Evolutionary conservation across 2,329 filamentous ascomycete species (phyloP), one percentile per base, ranked within the genome.

Genomic region (Gaeumannomyces sp.): DNA sequence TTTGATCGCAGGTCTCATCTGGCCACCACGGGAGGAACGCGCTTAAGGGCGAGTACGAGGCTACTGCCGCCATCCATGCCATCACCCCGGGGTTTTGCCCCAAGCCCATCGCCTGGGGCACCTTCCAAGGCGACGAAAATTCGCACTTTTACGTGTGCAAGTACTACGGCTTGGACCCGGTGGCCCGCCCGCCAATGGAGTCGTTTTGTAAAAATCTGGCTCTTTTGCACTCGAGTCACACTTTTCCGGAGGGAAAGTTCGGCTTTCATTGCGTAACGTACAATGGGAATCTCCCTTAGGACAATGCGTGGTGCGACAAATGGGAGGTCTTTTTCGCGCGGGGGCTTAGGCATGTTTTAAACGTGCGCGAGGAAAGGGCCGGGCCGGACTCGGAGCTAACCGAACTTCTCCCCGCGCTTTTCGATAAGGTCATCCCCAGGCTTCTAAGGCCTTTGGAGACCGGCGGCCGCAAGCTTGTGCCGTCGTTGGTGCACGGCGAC

Each of bases 351-450:
- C 60, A 64, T 14, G 61, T 68, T 27, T 22, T 70, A 76, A 75
- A 70, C 7, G 13, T 72, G 2, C 66, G 71, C 13, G 64, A 70
- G 27, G 66, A 71, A 29, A 28, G 68, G 3, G 68, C 66, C 8
- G 72, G 71, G 0, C 67, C 66, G 1, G 66, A 69, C 29, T 61
- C 66, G 1, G 70, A 77, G 70, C 62, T 78, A 2, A 69, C 78
- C 31, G 63, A 66, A 6, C 67, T 79, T 0, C 66, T 72, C 0
- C 66, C 70, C 6, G 64, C 64, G 4, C 65, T 79, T 6, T 76
- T 80, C n/a, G 72, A 75, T 4, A 77, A 72, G 35, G 77, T 81
- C 2, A 79, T 82, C 33, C 78, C 79, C 0, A 67, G 79, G 27
- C 71, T 81, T 0, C 70, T 82, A 6, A 67, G 77, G 1, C 77